phyloP scores from a whole-genome alignment of 768 basidiomycete species.

The Phlegmacium glaucopus region DNA sequence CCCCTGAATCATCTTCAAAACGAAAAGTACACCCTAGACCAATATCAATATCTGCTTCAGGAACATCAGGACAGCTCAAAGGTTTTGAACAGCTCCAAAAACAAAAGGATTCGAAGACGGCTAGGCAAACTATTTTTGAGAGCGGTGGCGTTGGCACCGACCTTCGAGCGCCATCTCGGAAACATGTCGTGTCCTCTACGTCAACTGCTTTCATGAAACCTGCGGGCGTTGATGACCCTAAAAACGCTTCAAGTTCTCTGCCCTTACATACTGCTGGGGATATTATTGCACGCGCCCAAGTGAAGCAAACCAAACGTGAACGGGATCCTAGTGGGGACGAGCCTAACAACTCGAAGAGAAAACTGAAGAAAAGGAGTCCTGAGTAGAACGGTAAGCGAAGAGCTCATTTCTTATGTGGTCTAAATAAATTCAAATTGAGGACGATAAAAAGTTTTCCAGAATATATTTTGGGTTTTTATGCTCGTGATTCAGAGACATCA shows the following conservation, averaged over 20 bases:
- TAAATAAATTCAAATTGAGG: no score
- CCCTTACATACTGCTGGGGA: constrained; percentile 6
- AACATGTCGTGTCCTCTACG: constrained; percentile 7
- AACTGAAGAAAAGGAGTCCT: constrained; percentile 26
- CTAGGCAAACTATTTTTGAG: constrained; percentile 44
- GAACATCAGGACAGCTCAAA: constrained; percentile 18
- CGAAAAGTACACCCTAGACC: constrained; percentile 26
- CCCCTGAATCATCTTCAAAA: constrained; percentile 6
- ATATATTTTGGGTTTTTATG: no score
- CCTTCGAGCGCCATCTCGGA: constrained; percentile 32
- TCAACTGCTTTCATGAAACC: constrained; percentile 48
- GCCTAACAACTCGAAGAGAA: constrained; percentile 21
- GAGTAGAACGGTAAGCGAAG: constrained; percentile 3
- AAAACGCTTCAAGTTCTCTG: constrained; percentile 9
- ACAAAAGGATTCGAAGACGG: constrained; percentile 34
- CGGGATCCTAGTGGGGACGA: constrained; percentile 19
- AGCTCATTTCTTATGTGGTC: background rate
- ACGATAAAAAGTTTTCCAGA: no score
- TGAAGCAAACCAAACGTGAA: constrained; percentile 29
- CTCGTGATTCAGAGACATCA: no score
- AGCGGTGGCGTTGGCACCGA: constrained; percentile 47
- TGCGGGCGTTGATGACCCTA: constrained; percentile 51
- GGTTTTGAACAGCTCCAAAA: constrained; percentile 24
- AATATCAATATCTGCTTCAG: constrained; percentile 24
- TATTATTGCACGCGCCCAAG: constrained; percentile 25